A percentile compares a stretch with the other conserved stretches of the same genome.
phyloP scores from a whole-genome alignment of 2,329 filamentous ascomycete genomes.

The Claviceps sp. region DNA sequence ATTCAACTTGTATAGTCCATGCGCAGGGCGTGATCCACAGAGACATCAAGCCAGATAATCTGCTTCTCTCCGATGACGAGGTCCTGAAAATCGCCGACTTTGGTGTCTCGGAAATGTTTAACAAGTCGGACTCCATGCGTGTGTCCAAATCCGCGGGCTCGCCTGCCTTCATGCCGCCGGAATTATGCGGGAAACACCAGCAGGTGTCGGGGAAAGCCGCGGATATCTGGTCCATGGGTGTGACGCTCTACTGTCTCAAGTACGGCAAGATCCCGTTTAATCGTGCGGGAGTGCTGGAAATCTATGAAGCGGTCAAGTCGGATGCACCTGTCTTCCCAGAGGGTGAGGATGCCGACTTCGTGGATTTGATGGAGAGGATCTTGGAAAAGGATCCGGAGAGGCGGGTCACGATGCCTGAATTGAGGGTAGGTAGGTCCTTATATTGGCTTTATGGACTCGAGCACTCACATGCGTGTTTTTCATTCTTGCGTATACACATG shows the following conservation, averaged over 20 bases:
- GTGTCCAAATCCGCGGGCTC: slow-evolving; percentile 89
- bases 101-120: slow-evolving; percentile 98
- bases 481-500: not conserved
- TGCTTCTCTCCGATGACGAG: slow-evolving; percentile 77
- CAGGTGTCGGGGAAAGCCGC: slow-evolving; percentile 80
- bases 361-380: slow-evolving; percentile 58
- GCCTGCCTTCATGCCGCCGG: slow-evolving; percentile 86
- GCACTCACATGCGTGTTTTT: not conserved
- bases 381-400: slow-evolving; percentile 76
- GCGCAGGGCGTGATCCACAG: slow-evolving; percentile 89
- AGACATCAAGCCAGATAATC: slow-evolving; percentile 96
- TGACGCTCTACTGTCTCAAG: slow-evolving; percentile 82
- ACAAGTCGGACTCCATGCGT: slow-evolving; percentile 72
- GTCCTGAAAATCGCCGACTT: slow-evolving; percentile 97
- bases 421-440: slow-evolving; percentile 50
- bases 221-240: slow-evolving; percentile 98
- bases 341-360: slow-evolving; percentile 54
- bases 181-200: slow-evolving; percentile 78
- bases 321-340: slow-evolving; percentile 50
- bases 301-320: slow-evolving; percentile 77
- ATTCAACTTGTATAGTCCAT: slow-evolving; percentile 47
- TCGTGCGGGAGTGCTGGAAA: slow-evolving; percentile 61
- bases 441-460: not conserved
- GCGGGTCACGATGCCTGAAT: slow-evolving; percentile 68
- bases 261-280: slow-evolving; percentile 86